Percentiles rank a stretch among this genome's conserved stretches.
phyloP scores from a whole-genome alignment of 73 alveolate genomes.

The Uronychia binucleata region DNA sequence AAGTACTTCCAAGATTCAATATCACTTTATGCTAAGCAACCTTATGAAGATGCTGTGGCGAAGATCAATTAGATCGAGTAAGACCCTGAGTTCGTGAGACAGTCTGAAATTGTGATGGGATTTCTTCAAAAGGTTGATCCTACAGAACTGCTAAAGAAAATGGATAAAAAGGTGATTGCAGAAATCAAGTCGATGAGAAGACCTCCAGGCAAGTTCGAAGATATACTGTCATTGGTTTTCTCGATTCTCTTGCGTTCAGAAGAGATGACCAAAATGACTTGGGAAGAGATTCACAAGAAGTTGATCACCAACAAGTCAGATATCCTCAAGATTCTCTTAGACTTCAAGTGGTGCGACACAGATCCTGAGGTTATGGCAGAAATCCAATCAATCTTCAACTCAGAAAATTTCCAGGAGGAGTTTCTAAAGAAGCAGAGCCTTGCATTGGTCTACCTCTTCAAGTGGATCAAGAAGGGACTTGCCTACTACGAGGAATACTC shows the following conservation, averaged over 20 bases:
- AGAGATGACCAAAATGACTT: background rate
- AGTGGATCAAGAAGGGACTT: background rate
- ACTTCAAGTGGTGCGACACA: background rate
- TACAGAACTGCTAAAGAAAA: background rate
- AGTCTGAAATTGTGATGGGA: background rate
- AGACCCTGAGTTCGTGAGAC: background rate
- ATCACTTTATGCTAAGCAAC: background rate
- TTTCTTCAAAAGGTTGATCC: background rate
- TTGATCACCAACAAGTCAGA: background rate
- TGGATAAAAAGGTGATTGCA: background rate
- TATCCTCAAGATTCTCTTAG: background rate
- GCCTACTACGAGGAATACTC: background rate
- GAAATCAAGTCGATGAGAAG: background rate
- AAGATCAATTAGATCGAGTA: background rate
- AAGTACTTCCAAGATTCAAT: background rate
- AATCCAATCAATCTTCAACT: background rate
- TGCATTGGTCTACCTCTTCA: conserved; percentile 1
- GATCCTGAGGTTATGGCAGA: background rate
- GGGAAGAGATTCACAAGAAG: background rate
- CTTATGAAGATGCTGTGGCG: background rate
- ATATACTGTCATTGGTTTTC: background rate
- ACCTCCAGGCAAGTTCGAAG: background rate
- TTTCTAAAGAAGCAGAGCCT: background rate
- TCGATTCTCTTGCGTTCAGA: background rate
- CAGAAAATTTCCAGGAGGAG: background rate